These are phyloP conservation scores for Gossypium turneri DNA, from an alignment of 345 rosid species.

Conservation along the genomic window DNA sequence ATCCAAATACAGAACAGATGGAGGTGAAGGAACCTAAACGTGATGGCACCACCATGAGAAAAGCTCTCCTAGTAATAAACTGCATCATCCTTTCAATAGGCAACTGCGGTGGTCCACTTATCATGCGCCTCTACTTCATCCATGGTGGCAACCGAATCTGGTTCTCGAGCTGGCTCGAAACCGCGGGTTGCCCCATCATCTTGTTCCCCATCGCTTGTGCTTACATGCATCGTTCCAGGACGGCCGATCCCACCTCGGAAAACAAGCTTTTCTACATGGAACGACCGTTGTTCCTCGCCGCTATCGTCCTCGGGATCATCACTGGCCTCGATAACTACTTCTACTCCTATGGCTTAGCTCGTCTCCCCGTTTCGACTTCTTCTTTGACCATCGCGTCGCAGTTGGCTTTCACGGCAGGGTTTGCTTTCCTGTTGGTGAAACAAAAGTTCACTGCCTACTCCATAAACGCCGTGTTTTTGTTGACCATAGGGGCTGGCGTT, in stretches of 20 bases:
- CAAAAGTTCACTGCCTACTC: conserved; percentile 60
- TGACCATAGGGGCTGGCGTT: conserved; percentile 64
- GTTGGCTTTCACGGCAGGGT: conserved; percentile 65
- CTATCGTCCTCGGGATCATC: conserved; percentile 44
- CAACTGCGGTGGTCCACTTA: conserved; percentile 59
- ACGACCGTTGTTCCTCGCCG: conserved; percentile 30
- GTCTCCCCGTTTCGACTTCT: conserved; percentile 71
- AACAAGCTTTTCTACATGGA: conserved; percentile 39
- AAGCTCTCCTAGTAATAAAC: conserved; percentile 46
- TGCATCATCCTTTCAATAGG: conserved; percentile 51
- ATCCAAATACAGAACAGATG: neutral
- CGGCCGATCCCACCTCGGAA: neutral
- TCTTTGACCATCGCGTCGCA: conserved; percentile 60
- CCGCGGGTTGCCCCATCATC: conserved; percentile 57
- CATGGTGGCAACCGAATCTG: conserved; percentile 70
- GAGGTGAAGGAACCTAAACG: neutral
- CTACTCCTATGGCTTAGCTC: conserved; percentile 59
- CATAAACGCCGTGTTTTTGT: conserved; percentile 54
- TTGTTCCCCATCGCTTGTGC: conserved; percentile 37
- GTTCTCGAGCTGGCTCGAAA: conserved; percentile 70
- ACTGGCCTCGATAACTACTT: conserved; percentile 64
- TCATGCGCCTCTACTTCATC: conserved; percentile 70
- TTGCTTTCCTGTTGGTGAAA: conserved; percentile 61
- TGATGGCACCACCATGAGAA: conserved; percentile 15
- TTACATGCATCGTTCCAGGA: conserved; percentile 39